Percentiles rank a stretch among this genome's conserved stretches.
phyloP scores from a whole-genome alignment of 768 basidiomycete species.

The Macrolepiota dolichaula region DNA sequence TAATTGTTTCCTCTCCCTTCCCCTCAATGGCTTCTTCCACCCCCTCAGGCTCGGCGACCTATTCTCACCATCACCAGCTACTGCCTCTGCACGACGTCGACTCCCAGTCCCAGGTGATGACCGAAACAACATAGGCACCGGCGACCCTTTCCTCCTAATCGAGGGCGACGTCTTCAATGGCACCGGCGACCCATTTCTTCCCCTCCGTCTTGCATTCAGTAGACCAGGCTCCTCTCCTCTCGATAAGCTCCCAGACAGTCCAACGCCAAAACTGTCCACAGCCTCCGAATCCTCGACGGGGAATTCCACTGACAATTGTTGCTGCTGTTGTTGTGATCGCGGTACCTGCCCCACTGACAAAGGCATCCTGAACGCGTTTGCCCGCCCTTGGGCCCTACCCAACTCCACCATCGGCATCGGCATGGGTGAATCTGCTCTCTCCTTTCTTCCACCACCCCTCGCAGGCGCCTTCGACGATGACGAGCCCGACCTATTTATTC shows the following conservation, averaged over 20 bases:
- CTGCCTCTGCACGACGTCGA: background rate
- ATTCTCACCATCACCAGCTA: background rate
- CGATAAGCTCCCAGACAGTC: too few species aligned
- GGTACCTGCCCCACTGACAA: background rate
- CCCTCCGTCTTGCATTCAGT: background rate
- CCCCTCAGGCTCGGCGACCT: background rate
- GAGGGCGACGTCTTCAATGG: background rate
- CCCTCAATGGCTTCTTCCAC: background rate
- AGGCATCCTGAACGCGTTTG: background rate
- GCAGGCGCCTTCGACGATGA: background rate
- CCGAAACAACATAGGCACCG: slow-evolving; percentile 6
- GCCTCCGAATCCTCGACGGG: too few species aligned
- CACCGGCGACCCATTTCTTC: background rate
- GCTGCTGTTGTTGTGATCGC: background rate
- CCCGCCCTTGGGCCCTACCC: background rate
- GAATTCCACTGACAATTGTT: too few species aligned
- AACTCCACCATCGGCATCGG: background rate
- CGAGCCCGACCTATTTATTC: background rate
- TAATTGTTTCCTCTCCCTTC: background rate
- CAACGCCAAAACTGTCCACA: too few species aligned
- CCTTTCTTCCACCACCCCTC: background rate
- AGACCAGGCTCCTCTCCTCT: background rate
- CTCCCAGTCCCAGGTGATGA: background rate
- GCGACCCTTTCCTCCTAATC: slow-evolving; percentile 5
- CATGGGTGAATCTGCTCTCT: slow-evolving; percentile 6